Base-by-base conservation (phyloP, 345 rosid species). In the Erodium maritimum region DNA sequence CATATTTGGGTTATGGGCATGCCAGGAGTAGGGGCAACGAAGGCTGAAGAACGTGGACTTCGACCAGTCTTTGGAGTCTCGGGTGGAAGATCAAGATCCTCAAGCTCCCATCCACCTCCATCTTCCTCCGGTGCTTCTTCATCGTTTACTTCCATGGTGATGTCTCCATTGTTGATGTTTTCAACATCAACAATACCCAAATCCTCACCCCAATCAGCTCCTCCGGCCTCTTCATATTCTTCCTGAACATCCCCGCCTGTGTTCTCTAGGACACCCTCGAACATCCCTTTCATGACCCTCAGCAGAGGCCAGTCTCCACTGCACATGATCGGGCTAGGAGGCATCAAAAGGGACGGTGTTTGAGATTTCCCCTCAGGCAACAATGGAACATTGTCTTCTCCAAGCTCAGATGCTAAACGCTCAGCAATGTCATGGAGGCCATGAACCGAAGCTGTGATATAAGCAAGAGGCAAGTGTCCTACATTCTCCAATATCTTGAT, bases 241-340 rank as follows among this genome's bases (percentile, higher is more conserved):
- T 75, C 86, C 20, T 34, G 84, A 48, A 65, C 82, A 59, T 68
- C 85, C 67, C 71, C 74, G 48, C 70, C 80, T 54, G 60, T 58
- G 50, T 65, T 79, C 66, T 91, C 95, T 60, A 86, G 74, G 45
- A 91, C 96, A 55, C 95, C 96, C 70, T 91, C 95, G 62, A 91
- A 91, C 61, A 91, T 81, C 37, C 98, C 98, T 77, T 76, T 84
- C 86, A 86, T 72, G 61, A 88, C 98, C 76, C 98, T 81, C 34
- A 91, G 75, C 63, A 91, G 90, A 7, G 98, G 96, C 98, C 98
- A 91, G 72, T 91, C 98, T 75, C 90, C 88, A 56, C 90, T 89
- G 66, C 84, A 73, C 61, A 80, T 70, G 22, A 91, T 61, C 0
- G 98, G 96, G 25, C 78, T 18, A 1, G 95, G 93, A 17, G 96